A percentile compares a stretch with the other conserved stretches of the same genome.
phyloP scores from a whole-genome alignment of 139 green algal species.

The Limnomonas spitsbergensis region DNA sequence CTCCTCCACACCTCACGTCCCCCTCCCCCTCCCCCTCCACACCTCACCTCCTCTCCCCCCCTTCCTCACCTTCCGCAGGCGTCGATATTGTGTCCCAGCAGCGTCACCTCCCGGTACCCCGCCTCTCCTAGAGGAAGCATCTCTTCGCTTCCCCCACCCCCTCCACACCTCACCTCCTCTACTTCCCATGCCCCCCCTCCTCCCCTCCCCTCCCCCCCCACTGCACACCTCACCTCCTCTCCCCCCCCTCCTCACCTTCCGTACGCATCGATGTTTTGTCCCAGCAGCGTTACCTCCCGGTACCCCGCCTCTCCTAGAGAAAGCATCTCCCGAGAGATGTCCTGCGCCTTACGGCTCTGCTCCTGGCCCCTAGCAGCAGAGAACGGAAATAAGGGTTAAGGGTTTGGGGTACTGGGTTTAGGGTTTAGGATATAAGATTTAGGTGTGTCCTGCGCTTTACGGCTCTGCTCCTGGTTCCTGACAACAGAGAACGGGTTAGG shows the following conservation, averaged over 20 bases:
- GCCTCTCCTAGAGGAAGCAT: slow-evolving; percentile 84
- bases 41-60: no score
- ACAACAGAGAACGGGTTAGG: not conserved
- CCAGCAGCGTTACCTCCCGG: slow-evolving; percentile 95
- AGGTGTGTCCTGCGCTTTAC: slow-evolving; percentile 74
- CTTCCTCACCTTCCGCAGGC: slow-evolving; percentile 72
- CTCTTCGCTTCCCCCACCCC: no score
- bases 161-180: no score
- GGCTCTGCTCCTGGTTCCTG: slow-evolving; percentile 84
- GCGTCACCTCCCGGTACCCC: slow-evolving; percentile 94
- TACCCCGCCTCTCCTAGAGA: slow-evolving; percentile 83
- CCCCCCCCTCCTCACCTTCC: slow-evolving; percentile 38
- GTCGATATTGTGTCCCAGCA: slow-evolving; percentile 96
- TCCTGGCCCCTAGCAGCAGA: slow-evolving; percentile 65
- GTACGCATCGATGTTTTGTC: slow-evolving; percentile 97
- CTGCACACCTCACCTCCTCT: no score
- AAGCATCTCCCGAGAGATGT: slow-evolving; percentile 83
- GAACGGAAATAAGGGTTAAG: not conserved
- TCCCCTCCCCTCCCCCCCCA: no score
- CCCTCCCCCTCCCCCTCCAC: no score
- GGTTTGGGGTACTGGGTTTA: no score
- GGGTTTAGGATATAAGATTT: no score
- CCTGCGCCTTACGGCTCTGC: slow-evolving; percentile 80
- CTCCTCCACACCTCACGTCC: no score
- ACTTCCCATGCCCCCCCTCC: no score